Conservation (phyloP, 2,329 filamentous ascomycete species). For the Penicillium oxalicum region DNA sequence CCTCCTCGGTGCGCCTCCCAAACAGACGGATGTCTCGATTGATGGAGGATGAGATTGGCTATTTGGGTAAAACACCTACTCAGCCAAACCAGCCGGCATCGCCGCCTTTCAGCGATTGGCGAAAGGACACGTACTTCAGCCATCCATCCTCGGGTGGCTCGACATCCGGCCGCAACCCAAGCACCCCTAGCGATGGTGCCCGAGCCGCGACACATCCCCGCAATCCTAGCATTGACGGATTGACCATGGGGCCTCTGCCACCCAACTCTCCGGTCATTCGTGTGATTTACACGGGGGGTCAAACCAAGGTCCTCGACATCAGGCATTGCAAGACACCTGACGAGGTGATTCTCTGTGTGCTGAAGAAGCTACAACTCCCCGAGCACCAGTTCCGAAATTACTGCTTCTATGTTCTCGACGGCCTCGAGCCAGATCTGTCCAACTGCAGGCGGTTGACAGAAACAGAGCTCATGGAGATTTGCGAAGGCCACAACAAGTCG, state of each 20-base stretch:
- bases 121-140: slow-evolving; percentile 48
- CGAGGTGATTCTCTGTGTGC: slow-evolving; percentile 82
- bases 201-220: slow-evolving; percentile 66
- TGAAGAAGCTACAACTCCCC: slow-evolving; percentile 80
- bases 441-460: slow-evolving; percentile 80
- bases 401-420: slow-evolving; percentile 90
- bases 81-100: slow-evolving; percentile 70
- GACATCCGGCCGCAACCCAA: slow-evolving; percentile 50
- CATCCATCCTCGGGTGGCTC: slow-evolving; percentile 50
- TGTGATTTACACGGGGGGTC: slow-evolving; percentile 85
- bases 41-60: slow-evolving; percentile 36
- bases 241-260: slow-evolving; percentile 79
- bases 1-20: slow-evolving; percentile 50
- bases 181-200: slow-evolving; percentile 59
- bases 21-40: slow-evolving; percentile 58
- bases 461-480: slow-evolving; percentile 82
- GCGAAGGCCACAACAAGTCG: slow-evolving; percentile 75
- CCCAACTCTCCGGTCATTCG: slow-evolving; percentile 83
- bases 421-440: slow-evolving; percentile 72
- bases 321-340: slow-evolving; percentile 86
- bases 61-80: slow-evolving; percentile 54
- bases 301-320: slow-evolving; percentile 90
- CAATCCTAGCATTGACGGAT: slow-evolving; percentile 76
- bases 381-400: slow-evolving; percentile 92
- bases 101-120: slow-evolving; percentile 52